Evolutionary conservation across 2,329 filamentous ascomycete genomes (phyloP).

Genomic region (Periconia macrospinosa): DNA sequence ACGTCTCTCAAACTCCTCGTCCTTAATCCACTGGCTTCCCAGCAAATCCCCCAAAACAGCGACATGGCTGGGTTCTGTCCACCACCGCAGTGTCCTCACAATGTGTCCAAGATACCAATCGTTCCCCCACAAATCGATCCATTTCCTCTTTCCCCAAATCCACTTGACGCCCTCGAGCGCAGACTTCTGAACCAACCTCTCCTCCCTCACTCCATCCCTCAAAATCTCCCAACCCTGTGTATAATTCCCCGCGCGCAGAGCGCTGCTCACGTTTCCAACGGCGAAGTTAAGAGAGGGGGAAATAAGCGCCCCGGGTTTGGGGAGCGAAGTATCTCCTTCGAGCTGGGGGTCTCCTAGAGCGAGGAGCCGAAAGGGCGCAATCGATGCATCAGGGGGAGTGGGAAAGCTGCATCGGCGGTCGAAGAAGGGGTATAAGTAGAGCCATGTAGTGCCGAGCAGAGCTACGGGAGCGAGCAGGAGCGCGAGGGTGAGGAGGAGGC

Average conservation of each 20-base stretch:
- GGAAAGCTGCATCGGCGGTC: conserved; percentile 77
- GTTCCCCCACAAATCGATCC: conserved; percentile 86
- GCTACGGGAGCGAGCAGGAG: conserved; percentile 65
- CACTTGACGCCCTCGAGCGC: conserved; percentile 67
- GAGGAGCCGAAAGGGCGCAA: conserved; percentile 81
- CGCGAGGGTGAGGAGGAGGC: conserved; percentile 49
- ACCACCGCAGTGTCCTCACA: conserved; percentile 82
- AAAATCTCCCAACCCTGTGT: conserved; percentile 6
- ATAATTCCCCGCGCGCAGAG: conserved; percentile 11
- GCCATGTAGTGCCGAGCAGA: conserved; percentile 70
- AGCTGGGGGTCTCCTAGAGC: conserved; percentile 90
- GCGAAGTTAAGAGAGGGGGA: conserved; percentile 48
- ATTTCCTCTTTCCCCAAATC: conserved; percentile 71
- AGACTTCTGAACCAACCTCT: conserved; percentile 21
- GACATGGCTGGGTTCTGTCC: conserved; percentile 81
- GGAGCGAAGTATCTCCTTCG: conserved; percentile 86
- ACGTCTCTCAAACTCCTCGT: conserved; percentile 78
- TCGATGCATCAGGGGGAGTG: conserved; percentile 9
- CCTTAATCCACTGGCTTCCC: conserved; percentile 91
- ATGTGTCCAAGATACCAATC: conserved; percentile 94
- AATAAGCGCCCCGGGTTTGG: conserved; percentile 39
- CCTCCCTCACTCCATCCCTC: not conserved
- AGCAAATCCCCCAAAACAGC: conserved; percentile 88
- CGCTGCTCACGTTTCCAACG: conserved; percentile 15
- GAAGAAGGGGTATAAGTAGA: conserved; percentile 87